Base-by-base conservation (phyloP, 139 green algal genomes). In the Tetratostichococcus sp. region DNA sequence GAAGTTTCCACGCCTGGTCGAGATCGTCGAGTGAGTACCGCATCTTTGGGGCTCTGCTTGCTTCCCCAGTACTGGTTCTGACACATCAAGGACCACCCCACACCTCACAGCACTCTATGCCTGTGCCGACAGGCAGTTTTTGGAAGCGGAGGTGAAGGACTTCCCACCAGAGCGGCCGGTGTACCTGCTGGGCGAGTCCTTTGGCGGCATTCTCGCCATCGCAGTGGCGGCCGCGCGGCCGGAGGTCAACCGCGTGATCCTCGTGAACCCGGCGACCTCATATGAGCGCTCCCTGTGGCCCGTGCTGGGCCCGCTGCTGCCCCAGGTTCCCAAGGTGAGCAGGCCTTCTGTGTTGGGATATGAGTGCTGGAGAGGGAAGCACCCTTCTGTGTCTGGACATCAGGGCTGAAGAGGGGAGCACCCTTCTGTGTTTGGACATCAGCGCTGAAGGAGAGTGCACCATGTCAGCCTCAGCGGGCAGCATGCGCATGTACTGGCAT, bases 121-220 rank as follows among this genome's bases (percentile, higher is more conserved):
- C 34, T 71, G 72, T 33, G 0, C 8, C 28, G 67, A 59, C 75
- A 83, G 75, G 30, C 43, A 76, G 1, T 85, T 82, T 69, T 26
- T 88, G n/a, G 67, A 79, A 42, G 28, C 28, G 21, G 69, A 84
- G 43, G 71, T 83, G 59, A 58, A 67, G 14, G 30, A 59, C 30
- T 31, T 62, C 32, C 57, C 80, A 0, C 79, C 78, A 19, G 80
- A 79, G 30, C 80, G 93, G 17, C 93, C 93, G 1, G 84, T 96
- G 59, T 97, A 97, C 82, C 69, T 97, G 33, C 70, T 97, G 74
- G 93, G 93, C 0, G 93, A 97, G 81, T 93, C 85, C 2, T 97
- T 97, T 82, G 93, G 93, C 17, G 91, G 83, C 0, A 39, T 97
- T 35, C 80, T 97, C 73, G 82, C 87, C 5, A 72, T 97, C 76